phyloP scores from a whole-genome alignment of 1,284 basidiomycete genomes.

The Naganishia sp. region DNA sequence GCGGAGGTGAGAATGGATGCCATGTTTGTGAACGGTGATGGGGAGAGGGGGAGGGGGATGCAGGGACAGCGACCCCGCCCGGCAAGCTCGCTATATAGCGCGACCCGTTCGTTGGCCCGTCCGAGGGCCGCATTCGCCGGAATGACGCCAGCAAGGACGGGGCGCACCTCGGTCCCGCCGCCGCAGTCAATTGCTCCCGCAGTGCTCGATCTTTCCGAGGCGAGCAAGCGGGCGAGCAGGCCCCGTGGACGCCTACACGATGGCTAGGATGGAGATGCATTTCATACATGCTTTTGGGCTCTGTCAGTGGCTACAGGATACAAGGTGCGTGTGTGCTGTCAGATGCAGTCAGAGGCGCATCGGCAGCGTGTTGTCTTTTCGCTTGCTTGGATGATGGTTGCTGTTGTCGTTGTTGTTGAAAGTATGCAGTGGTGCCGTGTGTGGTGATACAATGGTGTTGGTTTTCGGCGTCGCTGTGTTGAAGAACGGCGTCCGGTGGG shows the following conservation, averaged over 20 bases:
- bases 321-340: too few relatives aligned
- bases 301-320: background rate
- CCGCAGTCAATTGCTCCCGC: background rate
- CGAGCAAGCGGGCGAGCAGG: background rate
- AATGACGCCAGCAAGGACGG: conserved; percentile 5
- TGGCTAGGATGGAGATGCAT: background rate
- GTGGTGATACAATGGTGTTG: too few relatives aligned
- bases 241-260: too few relatives aligned
- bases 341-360: background rate
- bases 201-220: conserved; percentile 1
- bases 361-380: background rate
- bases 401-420: background rate
- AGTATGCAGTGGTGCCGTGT: background rate
- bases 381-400: too few relatives aligned
- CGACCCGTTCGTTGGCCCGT: too few relatives aligned
- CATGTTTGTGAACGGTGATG: background rate
- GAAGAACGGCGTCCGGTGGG: background rate
- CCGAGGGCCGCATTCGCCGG: background rate
- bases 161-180: conserved; percentile 1
- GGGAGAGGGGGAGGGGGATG: too few relatives aligned
- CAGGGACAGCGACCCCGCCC: too few relatives aligned
- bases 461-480: too few relatives aligned
- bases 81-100: too few relatives aligned
- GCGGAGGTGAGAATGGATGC: conserved; percentile 59
- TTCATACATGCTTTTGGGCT: background rate